Evolutionary conservation across 176 grass and related monocot species (phyloP), one percentile per base, ranked within the genome.

Genomic region (Zea luxurians): DNA sequence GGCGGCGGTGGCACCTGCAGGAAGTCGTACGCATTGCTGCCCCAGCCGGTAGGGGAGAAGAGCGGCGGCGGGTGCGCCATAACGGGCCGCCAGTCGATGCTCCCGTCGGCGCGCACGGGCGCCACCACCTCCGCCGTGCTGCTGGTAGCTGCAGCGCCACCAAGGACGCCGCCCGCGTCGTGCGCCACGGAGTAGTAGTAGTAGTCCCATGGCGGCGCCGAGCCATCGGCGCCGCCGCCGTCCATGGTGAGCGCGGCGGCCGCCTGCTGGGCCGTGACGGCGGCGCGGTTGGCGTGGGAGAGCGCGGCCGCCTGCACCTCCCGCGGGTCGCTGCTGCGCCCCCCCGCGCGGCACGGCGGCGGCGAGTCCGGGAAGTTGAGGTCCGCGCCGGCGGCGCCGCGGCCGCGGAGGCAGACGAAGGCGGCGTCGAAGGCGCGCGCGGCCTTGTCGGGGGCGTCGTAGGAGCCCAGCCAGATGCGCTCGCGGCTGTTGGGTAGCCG

Each of bases 401-500:
- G 63, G 9, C 91, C 88, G 37, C 91, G 91, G 63, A 93, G 91
- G 70, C 84, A 88, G 46, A 93, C 91, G 71, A 89, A 93, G 40
- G 91, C 91, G 18, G 91, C 91, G 80, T 93, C 91, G 80, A 93
- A 93, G 9, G 91, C 91, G 16, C 91, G 88, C 16, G 91, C 91
- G 7, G 91, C 91, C 82, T 93, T 90, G 57, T 93, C 91, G 10
- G 91, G 91, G 10, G 88, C 44, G 81, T 93, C 91, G 62, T 93
- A 90, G 44, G 91, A 93, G 58, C 91, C 88, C 2, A 93, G 85
- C 91, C 91, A 93, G 41, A 93, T 93, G 68, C 91, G 91, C 69
- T 93, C 91, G 41, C 91, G 91, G 84, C 91, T 93, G 82, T 93
- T 93, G 71, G 91, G 91, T 36, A 93, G 88, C 48, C 95, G 82